A percentile compares a stretch with the other conserved stretches of the same genome.
Conservation (phyloP, 2,329 filamentous ascomycete species). For the Phialophora expanda region DNA sequence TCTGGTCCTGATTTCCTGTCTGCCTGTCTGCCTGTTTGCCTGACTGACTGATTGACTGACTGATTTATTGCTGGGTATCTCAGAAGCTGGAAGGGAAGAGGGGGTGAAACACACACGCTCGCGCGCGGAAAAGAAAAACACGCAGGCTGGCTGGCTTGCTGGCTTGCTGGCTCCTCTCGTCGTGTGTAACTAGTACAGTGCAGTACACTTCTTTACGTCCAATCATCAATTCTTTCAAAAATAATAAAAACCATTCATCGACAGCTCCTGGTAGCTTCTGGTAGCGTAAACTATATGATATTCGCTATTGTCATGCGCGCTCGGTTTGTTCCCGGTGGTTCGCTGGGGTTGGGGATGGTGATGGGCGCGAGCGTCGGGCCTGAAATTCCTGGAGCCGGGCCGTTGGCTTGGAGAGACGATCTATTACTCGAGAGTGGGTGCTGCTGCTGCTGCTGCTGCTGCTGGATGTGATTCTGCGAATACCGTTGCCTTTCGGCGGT, state of each 20-base stretch:
- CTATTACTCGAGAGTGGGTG: constrained; percentile 32
- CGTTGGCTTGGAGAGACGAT: constrained; percentile 29
- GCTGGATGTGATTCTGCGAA: constrained; percentile 19
- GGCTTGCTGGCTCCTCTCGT: background rate
- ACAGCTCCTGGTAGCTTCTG: background rate
- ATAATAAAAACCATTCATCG: background rate
- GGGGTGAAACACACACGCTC: background rate
- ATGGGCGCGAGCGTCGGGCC: constrained; percentile 37
- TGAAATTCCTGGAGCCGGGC: constrained; percentile 31
- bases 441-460: constrained; percentile 6
- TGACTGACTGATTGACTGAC: background rate
- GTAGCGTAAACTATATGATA: constrained; percentile 44
- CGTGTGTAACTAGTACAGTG: background rate
- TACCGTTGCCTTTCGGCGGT: constrained; percentile 37
- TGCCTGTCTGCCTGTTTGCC: background rate
- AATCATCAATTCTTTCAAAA: constrained; percentile 11
- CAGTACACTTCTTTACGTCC: constrained; percentile 1
- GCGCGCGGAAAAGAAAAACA: background rate
- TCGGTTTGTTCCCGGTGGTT: constrained; percentile 43
- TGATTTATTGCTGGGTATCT: constrained; percentile 20
- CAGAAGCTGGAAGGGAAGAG: background rate
- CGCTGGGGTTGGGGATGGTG: constrained; percentile 13
- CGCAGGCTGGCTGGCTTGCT: background rate
- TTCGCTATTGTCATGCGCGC: constrained; percentile 54
- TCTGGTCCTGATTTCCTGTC: background rate